phyloP scores from a whole-genome alignment of 2,329 filamentous ascomycete genomes.

The Mariannaea elegans region DNA sequence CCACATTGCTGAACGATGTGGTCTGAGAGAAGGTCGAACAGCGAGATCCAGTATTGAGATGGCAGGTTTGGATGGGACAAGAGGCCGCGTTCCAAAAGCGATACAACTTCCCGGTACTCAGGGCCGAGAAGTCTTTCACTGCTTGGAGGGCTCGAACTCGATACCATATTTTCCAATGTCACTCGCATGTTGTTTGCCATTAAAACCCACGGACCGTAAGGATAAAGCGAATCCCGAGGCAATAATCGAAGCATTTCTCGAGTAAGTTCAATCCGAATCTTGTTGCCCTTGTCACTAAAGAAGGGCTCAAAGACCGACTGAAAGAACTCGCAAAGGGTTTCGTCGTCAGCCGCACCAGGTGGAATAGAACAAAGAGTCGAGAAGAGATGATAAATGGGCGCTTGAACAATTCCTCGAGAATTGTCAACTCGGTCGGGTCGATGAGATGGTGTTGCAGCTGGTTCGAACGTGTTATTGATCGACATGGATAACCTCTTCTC shows the following conservation, averaged over 20 bases:
- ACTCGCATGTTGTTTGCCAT: constrained; percentile 56
- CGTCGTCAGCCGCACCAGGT: constrained; percentile 56
- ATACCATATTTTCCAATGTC: constrained; percentile 49
- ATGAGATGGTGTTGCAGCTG: constrained; percentile 72
- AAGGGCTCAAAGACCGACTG: constrained; percentile 66
- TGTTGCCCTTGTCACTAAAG: constrained; percentile 58
- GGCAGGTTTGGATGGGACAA: constrained; percentile 58
- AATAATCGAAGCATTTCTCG: constrained; percentile 61
- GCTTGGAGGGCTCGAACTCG: constrained; percentile 34
- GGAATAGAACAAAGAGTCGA: constrained; percentile 65
- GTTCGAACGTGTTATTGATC: constrained; percentile 65
- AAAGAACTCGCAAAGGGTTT: constrained; percentile 57
- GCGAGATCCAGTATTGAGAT: constrained; percentile 56
- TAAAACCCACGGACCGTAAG: constrained; percentile 62
- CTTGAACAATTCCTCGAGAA: constrained; percentile 59
- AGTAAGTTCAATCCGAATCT: constrained; percentile 55
- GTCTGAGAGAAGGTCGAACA: constrained; percentile 66
- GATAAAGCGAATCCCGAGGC: constrained; percentile 54
- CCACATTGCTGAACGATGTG: constrained; percentile 71
- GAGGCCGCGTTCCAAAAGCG: constrained; percentile 72
- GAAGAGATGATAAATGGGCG: constrained; percentile 73
- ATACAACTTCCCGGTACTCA: constrained; percentile 75
- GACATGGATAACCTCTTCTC: constrained; percentile 66
- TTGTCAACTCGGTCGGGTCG: constrained; percentile 63
- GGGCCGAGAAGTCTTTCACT: constrained; percentile 63